Conservation (phyloP, 768 basidiomycete genomes). For the Candolleomyces efflorescens region DNA sequence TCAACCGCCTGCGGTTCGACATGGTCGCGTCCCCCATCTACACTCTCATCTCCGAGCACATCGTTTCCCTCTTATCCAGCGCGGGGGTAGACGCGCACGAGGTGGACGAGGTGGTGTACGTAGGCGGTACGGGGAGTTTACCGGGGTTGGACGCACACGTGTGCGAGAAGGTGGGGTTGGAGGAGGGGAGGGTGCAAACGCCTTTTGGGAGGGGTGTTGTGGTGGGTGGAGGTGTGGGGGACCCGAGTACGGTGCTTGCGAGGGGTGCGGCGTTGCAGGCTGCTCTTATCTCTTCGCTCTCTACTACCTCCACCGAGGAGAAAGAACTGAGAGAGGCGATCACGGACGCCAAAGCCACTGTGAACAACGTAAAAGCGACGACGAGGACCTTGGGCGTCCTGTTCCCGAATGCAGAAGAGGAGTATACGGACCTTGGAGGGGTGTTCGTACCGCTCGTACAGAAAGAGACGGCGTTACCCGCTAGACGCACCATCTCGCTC, state of each 20-base stretch:
- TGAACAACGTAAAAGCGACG: slow-evolving; percentile 49
- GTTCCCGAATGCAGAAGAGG: slow-evolving; percentile 47
- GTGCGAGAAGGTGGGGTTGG: slow-evolving; percentile 59
- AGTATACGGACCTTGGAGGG: slow-evolving; percentile 48
- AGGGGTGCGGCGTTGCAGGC: slow-evolving; percentile 78
- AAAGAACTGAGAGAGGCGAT: slow-evolving; percentile 52
- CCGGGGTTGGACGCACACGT: slow-evolving; percentile 81
- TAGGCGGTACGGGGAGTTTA: slow-evolving; percentile 70
- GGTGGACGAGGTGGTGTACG: slow-evolving; percentile 77
- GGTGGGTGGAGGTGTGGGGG: slow-evolving; percentile 67
- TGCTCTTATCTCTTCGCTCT: slow-evolving; percentile 49
- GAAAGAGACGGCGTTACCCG: slow-evolving; percentile 72
- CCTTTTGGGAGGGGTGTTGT: slow-evolving; percentile 66
- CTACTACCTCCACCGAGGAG: slow-evolving; percentile 37
- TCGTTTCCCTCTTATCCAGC: slow-evolving; percentile 46
- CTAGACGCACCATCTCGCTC: slow-evolving; percentile 53
- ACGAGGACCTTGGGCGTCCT: slow-evolving; percentile 61
- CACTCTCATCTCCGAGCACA: slow-evolving; percentile 45
- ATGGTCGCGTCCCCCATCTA: slow-evolving; percentile 62
- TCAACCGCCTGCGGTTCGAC: slow-evolving; percentile 58
- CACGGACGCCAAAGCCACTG: slow-evolving; percentile 23
- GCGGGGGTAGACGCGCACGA: slow-evolving; percentile 58
- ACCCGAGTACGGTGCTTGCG: slow-evolving; percentile 74
- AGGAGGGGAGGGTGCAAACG: slow-evolving; percentile 51
- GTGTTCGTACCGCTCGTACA: slow-evolving; percentile 62